These are phyloP conservation scores for Globisporangium solare DNA, from an alignment of 352 stramenopile species.

Conservation along the genomic window DNA sequence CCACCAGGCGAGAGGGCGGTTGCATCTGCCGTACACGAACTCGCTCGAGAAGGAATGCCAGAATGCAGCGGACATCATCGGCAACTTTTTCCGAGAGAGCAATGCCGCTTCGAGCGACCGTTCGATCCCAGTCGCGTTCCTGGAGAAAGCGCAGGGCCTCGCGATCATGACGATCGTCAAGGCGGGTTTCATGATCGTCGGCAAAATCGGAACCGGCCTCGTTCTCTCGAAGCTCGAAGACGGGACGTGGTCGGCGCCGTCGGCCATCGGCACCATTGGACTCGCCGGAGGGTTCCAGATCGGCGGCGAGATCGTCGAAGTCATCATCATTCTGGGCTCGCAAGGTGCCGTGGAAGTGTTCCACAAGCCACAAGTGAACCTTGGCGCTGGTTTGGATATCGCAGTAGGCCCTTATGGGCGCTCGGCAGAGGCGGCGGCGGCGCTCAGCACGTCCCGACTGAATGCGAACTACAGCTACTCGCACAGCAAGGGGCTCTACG, in stretches of 20 bases:
- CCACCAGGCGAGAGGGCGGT: conserved; percentile 29
- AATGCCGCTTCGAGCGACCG: conserved; percentile 39
- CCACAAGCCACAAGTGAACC: conserved; percentile 71
- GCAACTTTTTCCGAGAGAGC: conserved; percentile 63
- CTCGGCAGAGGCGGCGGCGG: conserved; percentile 54
- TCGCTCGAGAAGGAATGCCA: conserved; percentile 55
- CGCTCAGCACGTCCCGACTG: conserved; percentile 38
- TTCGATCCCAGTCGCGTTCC: conserved; percentile 38
- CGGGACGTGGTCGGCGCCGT: conserved; percentile 84
- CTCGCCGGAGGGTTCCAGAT: conserved; percentile 78
- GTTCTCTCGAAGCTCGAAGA: conserved; percentile 72
- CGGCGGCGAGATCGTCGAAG: conserved; percentile 87
- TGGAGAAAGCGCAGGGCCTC: conserved; percentile 48
- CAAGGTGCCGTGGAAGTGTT: conserved; percentile 83
- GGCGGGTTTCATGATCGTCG: conserved; percentile 49
- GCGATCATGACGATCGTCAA: conserved; percentile 56
- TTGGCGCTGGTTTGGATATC: conserved; percentile 85
- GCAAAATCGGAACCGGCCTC: conserved; percentile 64
- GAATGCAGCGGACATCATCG: conserved; percentile 59
- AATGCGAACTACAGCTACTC: conserved; percentile 90
- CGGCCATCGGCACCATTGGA: conserved; percentile 82
- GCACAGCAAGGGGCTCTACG: conserved; percentile 87
- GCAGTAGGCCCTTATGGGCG: conserved; percentile 82
- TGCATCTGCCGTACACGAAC: conserved; percentile 51
- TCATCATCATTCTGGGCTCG: conserved; percentile 90